Conservation (phyloP, 2,329 filamentous ascomycete species). For the Fusarium oligoseptatum region DNA sequence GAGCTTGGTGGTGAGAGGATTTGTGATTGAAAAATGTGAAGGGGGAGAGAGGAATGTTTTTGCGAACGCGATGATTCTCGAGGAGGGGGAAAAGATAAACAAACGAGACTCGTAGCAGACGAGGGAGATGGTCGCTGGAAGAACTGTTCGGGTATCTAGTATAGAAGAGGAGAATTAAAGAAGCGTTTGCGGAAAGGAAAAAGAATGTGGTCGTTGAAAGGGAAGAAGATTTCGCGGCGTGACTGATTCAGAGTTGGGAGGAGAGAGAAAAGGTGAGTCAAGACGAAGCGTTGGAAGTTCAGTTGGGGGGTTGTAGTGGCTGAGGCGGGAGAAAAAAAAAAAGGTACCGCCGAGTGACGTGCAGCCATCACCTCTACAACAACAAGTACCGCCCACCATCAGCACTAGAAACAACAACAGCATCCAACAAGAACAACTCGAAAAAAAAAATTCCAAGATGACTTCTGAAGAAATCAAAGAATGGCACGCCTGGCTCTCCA, state of each 20-base stretch:
- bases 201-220: background rate
- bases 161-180: background rate
- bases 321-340: background rate
- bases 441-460: background rate
- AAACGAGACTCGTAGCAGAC: background rate
- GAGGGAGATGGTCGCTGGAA: background rate
- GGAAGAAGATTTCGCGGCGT: slow-evolving; percentile 2
- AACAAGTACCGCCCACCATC: background rate
- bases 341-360: background rate
- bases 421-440: background rate
- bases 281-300: background rate
- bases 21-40: slow-evolving; percentile 12
- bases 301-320: slow-evolving; percentile 3
- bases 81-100: background rate
- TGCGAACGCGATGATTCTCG: slow-evolving; percentile 4
- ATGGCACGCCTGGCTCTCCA: background rate
- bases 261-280: slow-evolving; percentile 1
- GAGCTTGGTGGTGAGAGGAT: background rate
- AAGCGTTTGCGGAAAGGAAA: background rate
- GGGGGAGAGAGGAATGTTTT: slow-evolving; percentile 3
- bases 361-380: background rate
- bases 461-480: background rate
- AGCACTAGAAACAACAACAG: background rate
- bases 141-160: background rate
- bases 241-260: slow-evolving; percentile 2